Percentiles rank a stretch among this genome's conserved stretches.
Conservation (phyloP, 2,329 filamentous ascomycete species). For the Pseudopyrenochaeta lycopersici region DNA sequence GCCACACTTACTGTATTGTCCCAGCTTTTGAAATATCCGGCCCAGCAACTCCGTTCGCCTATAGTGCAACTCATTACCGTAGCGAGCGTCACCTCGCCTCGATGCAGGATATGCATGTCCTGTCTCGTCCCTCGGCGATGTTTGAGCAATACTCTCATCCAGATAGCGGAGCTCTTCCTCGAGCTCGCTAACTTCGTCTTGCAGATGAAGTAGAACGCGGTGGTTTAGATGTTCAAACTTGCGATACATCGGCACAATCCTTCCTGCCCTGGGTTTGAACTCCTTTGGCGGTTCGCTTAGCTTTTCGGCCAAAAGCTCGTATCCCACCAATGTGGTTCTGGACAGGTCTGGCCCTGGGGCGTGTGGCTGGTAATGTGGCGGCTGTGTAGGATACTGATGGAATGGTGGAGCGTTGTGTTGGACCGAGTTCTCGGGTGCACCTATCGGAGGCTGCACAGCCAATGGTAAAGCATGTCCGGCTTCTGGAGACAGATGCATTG, state of each 20-base stretch:
- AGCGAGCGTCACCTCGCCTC: constrained; percentile 64
- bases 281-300: constrained; percentile 40
- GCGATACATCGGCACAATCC: constrained; percentile 73
- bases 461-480: constrained; percentile 32
- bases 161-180: constrained; percentile 78
- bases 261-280: constrained; percentile 22
- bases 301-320: constrained; percentile 50
- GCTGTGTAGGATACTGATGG: constrained; percentile 31
- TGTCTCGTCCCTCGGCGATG: constrained; percentile 35
- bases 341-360: constrained; percentile 29
- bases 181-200: constrained; percentile 83
- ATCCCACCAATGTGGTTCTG: constrained; percentile 45
- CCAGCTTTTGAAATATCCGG: constrained; percentile 71
- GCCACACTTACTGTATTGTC: constrained; percentile 69
- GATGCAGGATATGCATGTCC: constrained; percentile 63
- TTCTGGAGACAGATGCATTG: constrained; percentile 25
- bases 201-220: constrained; percentile 80
- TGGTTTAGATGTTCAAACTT: constrained; percentile 85
- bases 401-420: constrained; percentile 27
- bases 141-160: constrained; percentile 67
- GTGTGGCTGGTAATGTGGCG: constrained; percentile 37
- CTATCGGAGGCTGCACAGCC: constrained; percentile 31
- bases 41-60: constrained; percentile 69
- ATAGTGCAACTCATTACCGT: constrained; percentile 66
- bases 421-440: constrained; percentile 20